Percentiles rank a stretch among this genome's conserved stretches.
Evolutionary conservation across 441 rosid genomes (phyloP).

Genomic region (Biscutella auriculata): DNA sequence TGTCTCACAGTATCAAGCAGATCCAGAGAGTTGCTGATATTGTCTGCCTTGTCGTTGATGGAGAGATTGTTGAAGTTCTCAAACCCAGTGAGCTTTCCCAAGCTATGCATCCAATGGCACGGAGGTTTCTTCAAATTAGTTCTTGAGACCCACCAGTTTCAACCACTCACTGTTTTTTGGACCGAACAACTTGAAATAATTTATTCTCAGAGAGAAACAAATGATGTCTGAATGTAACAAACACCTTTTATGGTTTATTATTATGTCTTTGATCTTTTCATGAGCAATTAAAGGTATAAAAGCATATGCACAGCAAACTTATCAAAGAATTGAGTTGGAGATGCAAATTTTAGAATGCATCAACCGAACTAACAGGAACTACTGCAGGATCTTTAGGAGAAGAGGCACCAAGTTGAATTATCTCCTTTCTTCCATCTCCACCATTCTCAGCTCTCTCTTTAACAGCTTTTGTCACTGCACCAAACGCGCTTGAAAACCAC

Average conservation of each 20-base stretch:
- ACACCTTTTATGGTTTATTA: neutral
- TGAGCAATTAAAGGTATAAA: conserved; percentile 3
- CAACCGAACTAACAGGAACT: conserved; percentile 31
- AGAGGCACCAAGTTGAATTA: conserved; percentile 19
- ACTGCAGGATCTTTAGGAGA: conserved; percentile 26
- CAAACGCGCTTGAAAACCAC: conserved; percentile 49
- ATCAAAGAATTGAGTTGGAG: conserved; percentile 12
- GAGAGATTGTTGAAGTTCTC: conserved; percentile 65
- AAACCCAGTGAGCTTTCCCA: conserved; percentile 48
- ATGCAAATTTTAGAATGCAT: neutral
- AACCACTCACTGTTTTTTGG: neutral
- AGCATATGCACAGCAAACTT: conserved; percentile 12
- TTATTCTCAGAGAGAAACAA: neutral
- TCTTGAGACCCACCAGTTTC: conserved; percentile 14
- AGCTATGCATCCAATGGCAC: conserved; percentile 77
- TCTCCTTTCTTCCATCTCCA: conserved; percentile 33
- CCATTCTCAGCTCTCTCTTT: conserved; percentile 40
- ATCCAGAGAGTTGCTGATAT: conserved; percentile 73
- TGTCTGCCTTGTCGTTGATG: conserved; percentile 64
- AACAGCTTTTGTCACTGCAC: conserved; percentile 38
- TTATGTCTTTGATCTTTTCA: neutral
- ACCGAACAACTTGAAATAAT: neutral
- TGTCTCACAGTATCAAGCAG: conserved; percentile 84
- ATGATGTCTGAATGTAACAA: conserved; percentile 12
- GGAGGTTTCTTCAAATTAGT: conserved; percentile 56